Conservation (phyloP, 2,329 filamentous ascomycete genomes). For the Monosporascus sp. region DNA sequence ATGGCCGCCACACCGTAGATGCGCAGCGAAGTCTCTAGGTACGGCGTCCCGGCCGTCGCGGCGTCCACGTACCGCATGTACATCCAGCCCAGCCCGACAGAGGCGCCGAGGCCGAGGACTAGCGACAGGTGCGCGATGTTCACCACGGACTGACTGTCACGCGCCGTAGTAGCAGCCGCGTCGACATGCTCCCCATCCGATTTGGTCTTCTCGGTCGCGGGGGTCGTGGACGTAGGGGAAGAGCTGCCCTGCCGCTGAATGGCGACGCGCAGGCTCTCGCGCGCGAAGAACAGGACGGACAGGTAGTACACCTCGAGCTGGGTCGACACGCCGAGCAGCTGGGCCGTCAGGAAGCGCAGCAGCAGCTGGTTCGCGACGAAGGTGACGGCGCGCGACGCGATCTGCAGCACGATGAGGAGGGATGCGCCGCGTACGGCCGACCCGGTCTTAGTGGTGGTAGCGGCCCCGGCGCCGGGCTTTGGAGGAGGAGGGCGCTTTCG, state of each 20-base stretch:
- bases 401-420: constrained; percentile 81
- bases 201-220: constrained; percentile 14
- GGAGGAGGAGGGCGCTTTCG: too few species aligned
- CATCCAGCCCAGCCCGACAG: constrained; percentile 57
- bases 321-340: constrained; percentile 76
- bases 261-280: constrained; percentile 87
- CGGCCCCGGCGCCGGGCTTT: too few species aligned
- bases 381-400: constrained; percentile 80
- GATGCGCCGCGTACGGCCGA: constrained; percentile 64
- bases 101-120: constrained; percentile 59
- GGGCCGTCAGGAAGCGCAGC: constrained; percentile 79
- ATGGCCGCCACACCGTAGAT: constrained; percentile 54
- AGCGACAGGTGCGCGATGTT: constrained; percentile 84
- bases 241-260: constrained; percentile 68
- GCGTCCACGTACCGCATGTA: constrained; percentile 55
- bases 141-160: constrained; percentile 67
- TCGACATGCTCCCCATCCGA: neutral
- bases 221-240: constrained; percentile 8
- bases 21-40: constrained; percentile 50
- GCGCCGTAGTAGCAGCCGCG: constrained; percentile 7
- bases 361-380: constrained; percentile 91
- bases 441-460: constrained; percentile 1
- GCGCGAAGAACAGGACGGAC: constrained; percentile 88
- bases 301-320: constrained; percentile 92
- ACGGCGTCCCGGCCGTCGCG: constrained; percentile 52